Evolutionary conservation across 306 rosid species (phyloP).

Genomic region (Quercus parvula): DNA sequence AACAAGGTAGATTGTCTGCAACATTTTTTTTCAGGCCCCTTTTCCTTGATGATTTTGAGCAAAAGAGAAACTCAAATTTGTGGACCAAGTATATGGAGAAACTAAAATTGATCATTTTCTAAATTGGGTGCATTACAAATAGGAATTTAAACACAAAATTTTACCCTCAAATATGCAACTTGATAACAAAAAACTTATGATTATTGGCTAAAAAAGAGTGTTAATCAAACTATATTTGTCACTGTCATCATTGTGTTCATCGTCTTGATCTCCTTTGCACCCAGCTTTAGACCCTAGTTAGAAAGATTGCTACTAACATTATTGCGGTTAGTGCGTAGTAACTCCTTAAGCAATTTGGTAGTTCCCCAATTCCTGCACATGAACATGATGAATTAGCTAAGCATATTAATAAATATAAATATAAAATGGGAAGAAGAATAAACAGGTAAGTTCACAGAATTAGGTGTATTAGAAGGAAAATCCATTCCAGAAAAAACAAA

Average conservation of each 20-base stretch:
- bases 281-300: slow-evolving; percentile 11
- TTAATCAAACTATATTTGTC: not conserved
- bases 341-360: slow-evolving; percentile 16
- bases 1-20: too few relatives aligned
- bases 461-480: not conserved
- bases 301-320: slow-evolving; percentile 23
- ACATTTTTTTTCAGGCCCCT: too few relatives aligned
- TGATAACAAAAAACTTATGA: not conserved
- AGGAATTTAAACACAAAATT: too few relatives aligned
- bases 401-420: not conserved
- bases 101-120: too few relatives aligned
- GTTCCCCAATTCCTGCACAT: slow-evolving; percentile 30
- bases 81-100: too few relatives aligned
- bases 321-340: slow-evolving; percentile 4
- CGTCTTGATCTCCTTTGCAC: not conserved
- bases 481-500: not conserved
- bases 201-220: not conserved
- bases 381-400: not conserved
- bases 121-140: too few relatives aligned
- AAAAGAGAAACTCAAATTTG: too few relatives aligned
- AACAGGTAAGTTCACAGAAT: not conserved
- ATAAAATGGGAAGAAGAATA: not conserved
- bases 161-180: too few relatives aligned
- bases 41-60: too few relatives aligned
- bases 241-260: not conserved